A percentile compares a stretch with the other conserved stretches of the same genome.
Conservation (phyloP, 2,329 filamentous ascomycete species). For the Xylaria sp. region DNA sequence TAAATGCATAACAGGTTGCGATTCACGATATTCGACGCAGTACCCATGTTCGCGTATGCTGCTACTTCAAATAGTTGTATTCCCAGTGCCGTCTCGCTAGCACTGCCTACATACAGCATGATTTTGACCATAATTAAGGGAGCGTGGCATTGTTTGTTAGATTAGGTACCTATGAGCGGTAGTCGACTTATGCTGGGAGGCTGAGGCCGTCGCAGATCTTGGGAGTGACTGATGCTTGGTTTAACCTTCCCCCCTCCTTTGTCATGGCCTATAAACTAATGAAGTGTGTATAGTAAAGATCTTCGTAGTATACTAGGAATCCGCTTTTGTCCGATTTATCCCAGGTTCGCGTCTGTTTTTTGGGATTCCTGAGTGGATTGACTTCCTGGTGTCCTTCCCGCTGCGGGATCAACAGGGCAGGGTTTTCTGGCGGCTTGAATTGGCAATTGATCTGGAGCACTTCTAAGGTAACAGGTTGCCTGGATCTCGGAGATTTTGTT, state of each 20-base stretch:
- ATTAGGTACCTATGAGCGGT: too few species aligned
- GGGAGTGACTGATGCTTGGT: neutral
- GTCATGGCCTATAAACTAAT: neutral
- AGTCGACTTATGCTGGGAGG: neutral
- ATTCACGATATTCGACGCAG: neutral
- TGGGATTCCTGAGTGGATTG: slow-evolving; percentile 12
- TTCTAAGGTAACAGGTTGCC: neutral
- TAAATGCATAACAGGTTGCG: neutral
- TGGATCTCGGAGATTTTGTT: neutral
- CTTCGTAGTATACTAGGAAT: slow-evolving; percentile 5
- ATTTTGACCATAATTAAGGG: neutral
- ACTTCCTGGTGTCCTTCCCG: slow-evolving; percentile 22
- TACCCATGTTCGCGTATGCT: neutral
- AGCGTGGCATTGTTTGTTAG: neutral
- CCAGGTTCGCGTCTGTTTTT: slow-evolving; percentile 21
- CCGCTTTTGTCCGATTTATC: slow-evolving; percentile 12
- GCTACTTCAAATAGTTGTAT: neutral
- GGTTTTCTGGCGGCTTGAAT: slow-evolving; percentile 2
- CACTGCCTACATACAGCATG: neutral
- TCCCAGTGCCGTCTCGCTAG: neutral
- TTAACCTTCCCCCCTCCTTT: neutral
- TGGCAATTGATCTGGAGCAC: slow-evolving; percentile 16
- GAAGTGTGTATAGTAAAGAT: neutral
- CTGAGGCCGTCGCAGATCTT: slow-evolving; percentile 6
- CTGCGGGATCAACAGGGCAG: slow-evolving; percentile 5